These are phyloP conservation scores for Lyophyllum decastes DNA, from an alignment of 768 basidiomycete species.

Conservation along the genomic window DNA sequence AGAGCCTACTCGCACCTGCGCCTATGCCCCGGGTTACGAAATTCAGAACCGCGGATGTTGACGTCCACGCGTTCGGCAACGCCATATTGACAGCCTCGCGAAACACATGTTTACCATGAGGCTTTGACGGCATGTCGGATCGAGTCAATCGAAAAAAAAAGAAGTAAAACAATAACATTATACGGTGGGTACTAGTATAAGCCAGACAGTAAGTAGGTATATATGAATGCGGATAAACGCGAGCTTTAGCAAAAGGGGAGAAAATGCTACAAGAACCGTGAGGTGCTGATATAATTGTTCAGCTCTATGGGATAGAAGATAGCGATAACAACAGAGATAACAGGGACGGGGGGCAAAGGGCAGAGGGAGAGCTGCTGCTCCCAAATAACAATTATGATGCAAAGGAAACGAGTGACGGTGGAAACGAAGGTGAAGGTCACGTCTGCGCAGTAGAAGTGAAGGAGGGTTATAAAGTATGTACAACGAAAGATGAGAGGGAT, in stretches of 20 bases:
- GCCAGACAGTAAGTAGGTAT: slow-evolving; percentile 14
- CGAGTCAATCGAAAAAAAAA: slow-evolving; percentile 2
- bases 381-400: slow-evolving; percentile 19
- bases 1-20: neutral
- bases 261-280: slow-evolving; percentile 21
- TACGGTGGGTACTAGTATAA: slow-evolving; percentile 8
- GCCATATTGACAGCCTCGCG: neutral
- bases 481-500: slow-evolving; percentile 21
- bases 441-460: slow-evolving; percentile 13
- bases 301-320: slow-evolving; percentile 23
- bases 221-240: slow-evolving; percentile 11
- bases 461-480: slow-evolving; percentile 34
- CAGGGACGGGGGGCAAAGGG: slow-evolving; percentile 5
- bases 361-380: slow-evolving; percentile 22
- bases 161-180: slow-evolving; percentile 14
- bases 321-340: slow-evolving; percentile 15
- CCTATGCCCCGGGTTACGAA: neutral
- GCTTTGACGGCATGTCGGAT: neutral
- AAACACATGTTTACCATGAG: slow-evolving; percentile 18
- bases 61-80: neutral
- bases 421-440: slow-evolving; percentile 23
- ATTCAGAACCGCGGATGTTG: neutral
- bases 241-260: slow-evolving; percentile 12
- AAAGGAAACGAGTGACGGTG: slow-evolving; percentile 28
- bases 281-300: slow-evolving; percentile 19